phyloP scores from a whole-genome alignment of 257 asterid genomes.

The Leonotis leonurus region DNA sequence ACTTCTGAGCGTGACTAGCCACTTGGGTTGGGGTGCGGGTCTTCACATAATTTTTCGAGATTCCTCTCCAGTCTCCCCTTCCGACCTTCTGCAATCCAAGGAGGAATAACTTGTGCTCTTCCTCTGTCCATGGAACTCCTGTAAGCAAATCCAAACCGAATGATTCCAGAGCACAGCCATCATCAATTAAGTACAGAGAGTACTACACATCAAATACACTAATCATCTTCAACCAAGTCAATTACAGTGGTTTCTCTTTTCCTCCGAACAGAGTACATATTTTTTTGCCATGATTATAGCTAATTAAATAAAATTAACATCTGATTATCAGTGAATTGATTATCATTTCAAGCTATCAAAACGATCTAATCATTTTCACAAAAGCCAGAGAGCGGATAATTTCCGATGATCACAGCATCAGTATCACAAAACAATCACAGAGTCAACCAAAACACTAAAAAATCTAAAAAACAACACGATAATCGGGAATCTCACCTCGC shows the following conservation, averaged over 20 bases:
- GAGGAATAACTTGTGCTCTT: constrained; percentile 77
- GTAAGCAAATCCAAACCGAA: constrained; percentile 9
- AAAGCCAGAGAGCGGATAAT: neutral
- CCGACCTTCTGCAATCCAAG: constrained; percentile 76
- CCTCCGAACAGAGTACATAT: neutral
- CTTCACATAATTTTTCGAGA: constrained; percentile 74
- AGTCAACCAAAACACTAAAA: constrained; percentile 8
- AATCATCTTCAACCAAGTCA: neutral
- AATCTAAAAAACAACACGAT: neutral
- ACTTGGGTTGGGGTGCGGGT: constrained; percentile 94
- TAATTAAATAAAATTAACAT: neutral
- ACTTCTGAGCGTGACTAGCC: constrained; percentile 92
- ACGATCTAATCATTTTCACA: neutral
- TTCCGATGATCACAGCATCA: constrained; percentile 8
- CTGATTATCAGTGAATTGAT: neutral
- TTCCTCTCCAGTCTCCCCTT: constrained; percentile 90
- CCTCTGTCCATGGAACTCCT: constrained; percentile 96
- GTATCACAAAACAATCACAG: neutral
- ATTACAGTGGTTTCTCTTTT: neutral
- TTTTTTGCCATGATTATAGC: neutral
- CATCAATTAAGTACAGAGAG: neutral
- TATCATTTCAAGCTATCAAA: neutral
- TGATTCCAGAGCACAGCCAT: neutral
- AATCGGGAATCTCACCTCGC: constrained; percentile 64
- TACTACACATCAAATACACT: neutral